Conservation (phyloP, 1,284 basidiomycete species). For the Gastroboletus turbinatus region DNA sequence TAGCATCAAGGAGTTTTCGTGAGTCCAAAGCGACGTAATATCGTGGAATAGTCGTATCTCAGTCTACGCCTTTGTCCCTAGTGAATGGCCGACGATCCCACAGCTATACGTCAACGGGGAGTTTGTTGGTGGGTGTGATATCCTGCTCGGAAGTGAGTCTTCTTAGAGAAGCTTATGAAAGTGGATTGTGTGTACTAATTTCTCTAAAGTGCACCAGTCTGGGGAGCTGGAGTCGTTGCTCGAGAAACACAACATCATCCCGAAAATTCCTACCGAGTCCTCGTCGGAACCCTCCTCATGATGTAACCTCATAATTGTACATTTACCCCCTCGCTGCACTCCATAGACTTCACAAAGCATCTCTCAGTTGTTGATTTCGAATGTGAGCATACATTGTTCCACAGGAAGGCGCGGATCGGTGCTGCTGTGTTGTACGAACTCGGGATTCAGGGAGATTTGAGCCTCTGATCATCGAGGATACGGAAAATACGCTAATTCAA, state of each 20-base stretch:
- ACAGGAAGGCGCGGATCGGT: background rate
- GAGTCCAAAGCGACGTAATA: slow-evolving; percentile 33
- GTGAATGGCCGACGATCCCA: slow-evolving; percentile 97
- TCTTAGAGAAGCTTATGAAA: background rate
- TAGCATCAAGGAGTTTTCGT: slow-evolving; percentile 97
- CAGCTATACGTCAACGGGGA: slow-evolving; percentile 95
- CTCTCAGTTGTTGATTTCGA: background rate
- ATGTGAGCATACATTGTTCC: background rate
- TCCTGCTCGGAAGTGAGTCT: slow-evolving; percentile 84
- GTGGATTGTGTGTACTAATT: background rate
- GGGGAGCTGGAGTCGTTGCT: slow-evolving; percentile 90
- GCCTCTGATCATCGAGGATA: too few species aligned
- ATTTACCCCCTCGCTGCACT: background rate
- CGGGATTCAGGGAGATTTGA: too few species aligned
- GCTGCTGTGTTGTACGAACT: background rate
- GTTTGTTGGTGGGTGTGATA: slow-evolving; percentile 97
- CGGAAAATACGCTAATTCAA: too few species aligned
- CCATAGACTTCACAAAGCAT: slow-evolving; percentile 1
- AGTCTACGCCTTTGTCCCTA: slow-evolving; percentile 31
- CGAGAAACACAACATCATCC: slow-evolving; percentile 70
- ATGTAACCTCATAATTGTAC: slow-evolving; percentile 1
- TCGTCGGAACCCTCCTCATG: slow-evolving; percentile 14
- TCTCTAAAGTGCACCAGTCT: slow-evolving; percentile 84
- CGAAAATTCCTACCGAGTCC: slow-evolving; percentile 25
- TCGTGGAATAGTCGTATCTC: background rate